Percentiles rank a stretch among this genome's conserved stretches.
Evolutionary conservation across 1,284 basidiomycete genomes (phyloP).

Genomic region (Apiotrichum gracile): DNA sequence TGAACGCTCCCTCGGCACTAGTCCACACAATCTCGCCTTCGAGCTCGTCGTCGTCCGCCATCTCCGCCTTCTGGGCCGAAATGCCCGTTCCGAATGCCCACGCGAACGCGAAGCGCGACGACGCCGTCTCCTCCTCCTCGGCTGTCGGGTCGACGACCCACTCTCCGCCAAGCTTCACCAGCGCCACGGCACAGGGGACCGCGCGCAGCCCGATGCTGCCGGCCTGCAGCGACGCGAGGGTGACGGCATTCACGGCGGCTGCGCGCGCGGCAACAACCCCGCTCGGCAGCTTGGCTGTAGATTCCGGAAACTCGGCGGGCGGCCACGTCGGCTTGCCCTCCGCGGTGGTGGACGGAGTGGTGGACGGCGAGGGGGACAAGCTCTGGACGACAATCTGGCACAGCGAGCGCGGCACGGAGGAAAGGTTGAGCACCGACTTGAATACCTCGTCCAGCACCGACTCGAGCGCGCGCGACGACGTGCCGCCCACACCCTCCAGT

Average conservation of each 20-base stretch:
- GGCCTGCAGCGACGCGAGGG: slow-evolving; percentile 48
- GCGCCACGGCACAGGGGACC: slow-evolving; percentile 46
- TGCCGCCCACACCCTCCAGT: slow-evolving; percentile 48
- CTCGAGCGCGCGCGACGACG: slow-evolving; percentile 41
- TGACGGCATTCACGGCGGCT: slow-evolving; percentile 54
- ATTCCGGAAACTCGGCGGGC: neutral
- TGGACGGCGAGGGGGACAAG: slow-evolving; percentile 48
- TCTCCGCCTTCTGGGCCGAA: slow-evolving; percentile 40
- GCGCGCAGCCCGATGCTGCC: slow-evolving; percentile 47
- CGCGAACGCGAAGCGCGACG: slow-evolving; percentile 53
- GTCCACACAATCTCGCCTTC: slow-evolving; percentile 49
- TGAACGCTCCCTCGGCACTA: slow-evolving; percentile 46
- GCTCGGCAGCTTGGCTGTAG: neutral
- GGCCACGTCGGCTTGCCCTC: neutral
- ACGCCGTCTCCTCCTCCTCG: slow-evolving; percentile 59
- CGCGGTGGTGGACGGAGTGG: slow-evolving; percentile 21
- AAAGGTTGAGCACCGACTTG: slow-evolving; percentile 46
- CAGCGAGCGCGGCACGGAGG: slow-evolving; percentile 52
- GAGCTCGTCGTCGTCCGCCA: slow-evolving; percentile 50
- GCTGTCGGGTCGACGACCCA: slow-evolving; percentile 64
- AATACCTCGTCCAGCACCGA: slow-evolving; percentile 38
- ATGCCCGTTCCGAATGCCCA: slow-evolving; percentile 47
- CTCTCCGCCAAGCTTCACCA: slow-evolving; percentile 47
- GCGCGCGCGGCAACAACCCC: slow-evolving; percentile 36
- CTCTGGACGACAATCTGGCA: slow-evolving; percentile 61